Evolutionary conservation across 2,329 filamentous ascomycete genomes (phyloP).

Genomic region (Ophiostoma australiae): DNA sequence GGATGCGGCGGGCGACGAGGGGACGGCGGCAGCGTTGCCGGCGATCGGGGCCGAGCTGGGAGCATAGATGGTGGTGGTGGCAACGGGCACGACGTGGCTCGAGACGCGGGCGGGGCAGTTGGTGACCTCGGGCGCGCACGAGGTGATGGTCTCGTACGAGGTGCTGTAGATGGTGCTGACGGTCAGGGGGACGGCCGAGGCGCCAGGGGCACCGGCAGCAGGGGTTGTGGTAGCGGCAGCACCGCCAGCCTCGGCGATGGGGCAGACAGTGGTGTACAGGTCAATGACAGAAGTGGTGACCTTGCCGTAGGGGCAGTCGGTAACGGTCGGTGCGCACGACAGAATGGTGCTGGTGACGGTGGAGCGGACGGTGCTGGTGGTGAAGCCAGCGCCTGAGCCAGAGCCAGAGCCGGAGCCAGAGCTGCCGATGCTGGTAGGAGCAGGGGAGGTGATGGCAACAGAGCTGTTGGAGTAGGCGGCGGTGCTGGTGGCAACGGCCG

Average conservation of each 20-base stretch:
- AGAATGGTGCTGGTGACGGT: constrained; percentile 34
- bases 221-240: background rate
- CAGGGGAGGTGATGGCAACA: constrained; percentile 10
- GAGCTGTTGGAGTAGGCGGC: constrained; percentile 8
- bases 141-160: constrained; percentile 36
- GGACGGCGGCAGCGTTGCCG: constrained; percentile 15
- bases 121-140: constrained; percentile 28
- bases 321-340: constrained; percentile 28
- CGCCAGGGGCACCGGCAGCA: background rate
- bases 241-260: constrained; percentile 18
- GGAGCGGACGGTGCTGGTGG: constrained; percentile 39
- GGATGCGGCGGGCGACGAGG: background rate
- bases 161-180: constrained; percentile 39
- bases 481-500: constrained; percentile 1
- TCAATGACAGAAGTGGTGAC: constrained; percentile 27
- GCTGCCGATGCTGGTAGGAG: background rate
- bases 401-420: constrained; percentile 12
- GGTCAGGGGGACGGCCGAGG: constrained; percentile 28
- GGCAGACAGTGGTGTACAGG: constrained; percentile 30
- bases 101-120: constrained; percentile 29
- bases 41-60: constrained; percentile 18
- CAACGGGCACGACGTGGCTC: constrained; percentile 14
- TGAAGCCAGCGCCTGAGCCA: constrained; percentile 15
- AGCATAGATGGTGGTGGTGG: constrained; percentile 17
- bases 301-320: constrained; percentile 28